Evolutionary conservation across 2,329 filamentous ascomycete species (phyloP), one percentile per base, ranked within the genome.

Genomic region (Xylariaceae sp.): DNA sequence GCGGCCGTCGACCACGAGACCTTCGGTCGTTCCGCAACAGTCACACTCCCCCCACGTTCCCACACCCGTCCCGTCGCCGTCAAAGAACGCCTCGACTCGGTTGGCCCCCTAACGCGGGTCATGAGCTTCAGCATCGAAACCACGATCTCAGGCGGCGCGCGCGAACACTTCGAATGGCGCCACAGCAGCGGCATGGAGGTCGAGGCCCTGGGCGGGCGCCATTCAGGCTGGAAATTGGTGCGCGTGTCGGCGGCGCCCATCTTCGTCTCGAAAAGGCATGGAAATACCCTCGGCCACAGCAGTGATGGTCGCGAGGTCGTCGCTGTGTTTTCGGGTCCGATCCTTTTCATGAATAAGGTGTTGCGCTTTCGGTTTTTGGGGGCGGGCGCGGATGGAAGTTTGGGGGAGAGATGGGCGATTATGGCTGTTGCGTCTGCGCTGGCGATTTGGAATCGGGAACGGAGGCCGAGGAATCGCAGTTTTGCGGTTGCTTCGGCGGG

Each of bases 131-230:
- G 62, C 44, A 69, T 77, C 55, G 72, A 75, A 57, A 69, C 75
- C 35, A 66, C 68, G 50, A 50, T 66, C 2, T 45, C 59, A 51
- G 65, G 63, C 56, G 47, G 50, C n/a, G 56, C 58, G 18, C 59
- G 64, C 18, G 77, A 79, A 64, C 52, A 62, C 15, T 79, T 77
- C 62, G 74, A 79, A 69, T 80, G 78, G 78, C 74, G 76, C 2
- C 69, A 73, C 60, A 74, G 72, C 59, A 66, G 66, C 39, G 73
- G 74, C 48, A 60, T 62, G 3, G 76, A 73, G 45, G 69, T 78
- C 35, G 67, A 64, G 45, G 62, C 62, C 4, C 67, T 78, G 2
- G 70, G 68, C 23, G 62, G 56, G 0, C 66, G 71, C 5, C 58
- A 66, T n/a, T 68, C 63, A 3, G 76, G 77, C 7, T 77, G 74